Percentiles rank a stretch among this genome's conserved stretches.
phyloP scores from a whole-genome alignment of 164 flowering plant species.

The Vitis amurensis region DNA sequence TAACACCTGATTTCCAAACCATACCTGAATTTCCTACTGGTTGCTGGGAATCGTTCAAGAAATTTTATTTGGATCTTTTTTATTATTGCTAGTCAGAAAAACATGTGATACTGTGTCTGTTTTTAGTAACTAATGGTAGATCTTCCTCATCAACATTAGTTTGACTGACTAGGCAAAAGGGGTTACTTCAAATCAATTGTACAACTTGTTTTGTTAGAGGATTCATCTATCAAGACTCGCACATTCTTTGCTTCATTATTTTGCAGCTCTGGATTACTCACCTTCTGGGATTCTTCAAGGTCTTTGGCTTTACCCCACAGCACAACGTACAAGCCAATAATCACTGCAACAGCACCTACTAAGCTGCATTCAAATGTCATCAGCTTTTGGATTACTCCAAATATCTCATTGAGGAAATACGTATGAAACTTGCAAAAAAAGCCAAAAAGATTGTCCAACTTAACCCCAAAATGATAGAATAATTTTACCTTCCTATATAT shows the following conservation, averaged over 20 bases:
- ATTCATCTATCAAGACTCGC: constrained; percentile 10
- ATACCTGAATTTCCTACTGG: too few species aligned
- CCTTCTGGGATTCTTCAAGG: constrained; percentile 13
- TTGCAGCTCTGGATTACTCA: constrained; percentile 2
- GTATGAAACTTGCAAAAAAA: too few species aligned
- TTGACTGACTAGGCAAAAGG: not conserved
- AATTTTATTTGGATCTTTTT: too few species aligned
- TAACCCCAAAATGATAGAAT: not conserved
- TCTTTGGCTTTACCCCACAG: constrained; percentile 78
- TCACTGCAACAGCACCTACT: constrained; percentile 54
- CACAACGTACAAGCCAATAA: constrained; percentile 60
- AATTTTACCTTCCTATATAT: constrained; percentile 55
- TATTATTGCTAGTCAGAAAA: too few species aligned
- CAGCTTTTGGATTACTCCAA: too few species aligned
- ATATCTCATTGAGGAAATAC: too few species aligned
- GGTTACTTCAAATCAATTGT: constrained; percentile 12
- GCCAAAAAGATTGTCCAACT: not conserved
- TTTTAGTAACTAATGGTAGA: too few species aligned
- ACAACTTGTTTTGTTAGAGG: constrained; percentile 1
- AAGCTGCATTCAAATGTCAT: constrained; percentile 30
- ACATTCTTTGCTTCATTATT: not conserved
- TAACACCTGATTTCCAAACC: too few species aligned
- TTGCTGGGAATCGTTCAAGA: too few species aligned
- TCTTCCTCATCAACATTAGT: too few species aligned
- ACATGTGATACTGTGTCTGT: too few species aligned